Conservation (phyloP, 768 basidiomycete species). For the Kwoniella mangroviensis region DNA sequence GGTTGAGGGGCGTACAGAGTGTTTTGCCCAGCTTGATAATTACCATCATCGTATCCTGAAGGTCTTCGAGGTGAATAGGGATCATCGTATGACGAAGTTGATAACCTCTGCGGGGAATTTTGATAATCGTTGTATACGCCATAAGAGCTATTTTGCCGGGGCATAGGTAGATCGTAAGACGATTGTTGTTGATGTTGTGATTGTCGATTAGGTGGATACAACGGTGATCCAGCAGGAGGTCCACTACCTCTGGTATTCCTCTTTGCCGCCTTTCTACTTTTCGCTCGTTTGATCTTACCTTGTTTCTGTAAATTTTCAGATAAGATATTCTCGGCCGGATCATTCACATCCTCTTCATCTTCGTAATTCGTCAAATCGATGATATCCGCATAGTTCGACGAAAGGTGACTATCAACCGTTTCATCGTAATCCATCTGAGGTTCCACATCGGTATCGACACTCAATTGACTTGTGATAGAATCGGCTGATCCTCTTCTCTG, state of each 20-base stretch:
- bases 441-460: slow-evolving; percentile 20
- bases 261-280: slow-evolving; percentile 56
- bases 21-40: neutral
- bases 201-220: slow-evolving; percentile 12
- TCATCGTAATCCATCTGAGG: slow-evolving; percentile 32
- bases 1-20: slow-evolving; percentile 12
- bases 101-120: neutral
- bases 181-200: slow-evolving; percentile 6
- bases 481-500: slow-evolving; percentile 42
- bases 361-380: slow-evolving; percentile 78
- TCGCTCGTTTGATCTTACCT: slow-evolving; percentile 66
- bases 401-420: slow-evolving; percentile 24
- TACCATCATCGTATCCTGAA: neutral
- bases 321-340: slow-evolving; percentile 66
- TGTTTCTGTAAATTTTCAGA: slow-evolving; percentile 66
- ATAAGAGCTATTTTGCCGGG: neutral
- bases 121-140: slow-evolving; percentile 7
- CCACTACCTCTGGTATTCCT: neutral
- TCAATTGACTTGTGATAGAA: slow-evolving; percentile 39
- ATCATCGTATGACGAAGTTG: slow-evolving; percentile 10
- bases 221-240: slow-evolving; percentile 4
- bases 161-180: slow-evolving; percentile 4
- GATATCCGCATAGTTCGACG: slow-evolving; percentile 51
- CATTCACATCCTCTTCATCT: slow-evolving; percentile 67
- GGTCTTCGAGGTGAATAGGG: neutral